These are phyloP conservation scores for Durotheca rogersii DNA, from an alignment of 495 filamentous ascomycete species.

Conservation along the genomic window DNA sequence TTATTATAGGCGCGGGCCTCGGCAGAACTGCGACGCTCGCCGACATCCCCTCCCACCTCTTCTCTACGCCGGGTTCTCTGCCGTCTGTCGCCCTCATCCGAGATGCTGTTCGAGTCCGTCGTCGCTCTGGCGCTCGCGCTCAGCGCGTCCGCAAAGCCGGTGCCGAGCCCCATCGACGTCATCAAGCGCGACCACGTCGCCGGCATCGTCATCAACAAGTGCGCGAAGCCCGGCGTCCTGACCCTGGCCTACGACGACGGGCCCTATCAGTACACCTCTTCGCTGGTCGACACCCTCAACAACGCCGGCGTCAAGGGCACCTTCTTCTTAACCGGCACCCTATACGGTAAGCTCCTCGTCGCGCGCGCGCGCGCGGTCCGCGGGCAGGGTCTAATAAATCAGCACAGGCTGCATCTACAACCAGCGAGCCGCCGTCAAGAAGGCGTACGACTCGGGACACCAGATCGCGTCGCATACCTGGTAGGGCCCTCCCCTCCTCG, in stretches of 20 bases:
- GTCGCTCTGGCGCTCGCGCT: slow-evolving; percentile 35
- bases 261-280: slow-evolving; percentile 52
- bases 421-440: slow-evolving; percentile 48
- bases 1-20: neutral
- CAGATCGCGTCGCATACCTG: slow-evolving; percentile 56
- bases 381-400: too few relatives aligned
- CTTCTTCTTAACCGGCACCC: slow-evolving; percentile 58
- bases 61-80: neutral
- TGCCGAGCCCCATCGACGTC: slow-evolving; percentile 37
- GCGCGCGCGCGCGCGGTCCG: too few relatives aligned
- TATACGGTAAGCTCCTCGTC: slow-evolving; percentile 40
- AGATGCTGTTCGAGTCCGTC: slow-evolving; percentile 35
- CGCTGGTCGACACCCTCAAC: slow-evolving; percentile 35
- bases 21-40: neutral
- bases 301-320: slow-evolving; percentile 49
- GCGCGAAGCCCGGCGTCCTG: slow-evolving; percentile 43
- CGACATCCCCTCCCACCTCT: neutral
- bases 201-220: slow-evolving; percentile 45
- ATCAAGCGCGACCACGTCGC: slow-evolving; percentile 41
- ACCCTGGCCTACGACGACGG: slow-evolving; percentile 72
- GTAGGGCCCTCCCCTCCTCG: too few relatives aligned
- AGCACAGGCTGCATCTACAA: slow-evolving; percentile 53
- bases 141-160: slow-evolving; percentile 34
- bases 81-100: slow-evolving; percentile 1
- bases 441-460: slow-evolving; percentile 50